phyloP scores from a whole-genome alignment of 2,329 filamentous ascomycete genomes.

The Penicillium carneum region DNA sequence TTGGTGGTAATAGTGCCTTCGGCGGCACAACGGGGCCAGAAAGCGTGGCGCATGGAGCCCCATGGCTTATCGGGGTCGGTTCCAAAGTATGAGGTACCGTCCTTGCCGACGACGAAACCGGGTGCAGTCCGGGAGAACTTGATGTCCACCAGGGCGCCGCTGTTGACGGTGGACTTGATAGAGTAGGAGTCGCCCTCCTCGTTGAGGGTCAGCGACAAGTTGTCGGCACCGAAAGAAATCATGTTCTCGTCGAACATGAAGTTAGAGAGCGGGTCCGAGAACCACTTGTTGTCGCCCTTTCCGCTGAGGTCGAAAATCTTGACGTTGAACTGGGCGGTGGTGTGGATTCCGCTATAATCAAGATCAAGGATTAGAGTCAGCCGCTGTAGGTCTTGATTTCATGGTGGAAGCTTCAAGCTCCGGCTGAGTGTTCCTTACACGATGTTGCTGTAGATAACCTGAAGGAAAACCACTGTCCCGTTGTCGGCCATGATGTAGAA shows the following conservation, averaged over 20 bases:
- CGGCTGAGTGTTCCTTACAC: conserved; percentile 66
- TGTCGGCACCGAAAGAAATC: conserved; percentile 82
- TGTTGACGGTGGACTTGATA: conserved; percentile 88
- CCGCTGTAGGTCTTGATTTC: conserved; percentile 1
- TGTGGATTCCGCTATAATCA: conserved; percentile 76
- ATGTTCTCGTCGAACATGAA: conserved; percentile 84
- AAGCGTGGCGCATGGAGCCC: conserved; percentile 89
- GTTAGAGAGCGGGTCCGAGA: conserved; percentile 78
- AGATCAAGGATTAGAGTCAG: conserved; percentile 22
- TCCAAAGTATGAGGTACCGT: conserved; percentile 84
- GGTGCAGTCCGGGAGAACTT: conserved; percentile 78
- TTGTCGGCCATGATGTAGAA: conserved; percentile 87
- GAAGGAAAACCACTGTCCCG: conserved; percentile 78
- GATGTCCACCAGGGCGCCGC: conserved; percentile 81
- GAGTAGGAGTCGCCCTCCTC: conserved; percentile 82
- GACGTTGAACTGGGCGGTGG: conserved; percentile 90
- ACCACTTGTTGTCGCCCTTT: conserved; percentile 80
- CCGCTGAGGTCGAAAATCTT: conserved; percentile 84
- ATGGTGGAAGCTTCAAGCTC: neutral
- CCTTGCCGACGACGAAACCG: conserved; percentile 82
- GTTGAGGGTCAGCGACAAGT: conserved; percentile 83
- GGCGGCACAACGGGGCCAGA: conserved; percentile 87
- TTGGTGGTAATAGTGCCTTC: conserved; percentile 86
- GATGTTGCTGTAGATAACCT: conserved; percentile 98
- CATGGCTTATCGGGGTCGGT: conserved; percentile 86